Evolutionary conservation across 768 basidiomycete species (phyloP), one percentile per base, ranked within the genome.

Genomic region (Roridomyces roridus): DNA sequence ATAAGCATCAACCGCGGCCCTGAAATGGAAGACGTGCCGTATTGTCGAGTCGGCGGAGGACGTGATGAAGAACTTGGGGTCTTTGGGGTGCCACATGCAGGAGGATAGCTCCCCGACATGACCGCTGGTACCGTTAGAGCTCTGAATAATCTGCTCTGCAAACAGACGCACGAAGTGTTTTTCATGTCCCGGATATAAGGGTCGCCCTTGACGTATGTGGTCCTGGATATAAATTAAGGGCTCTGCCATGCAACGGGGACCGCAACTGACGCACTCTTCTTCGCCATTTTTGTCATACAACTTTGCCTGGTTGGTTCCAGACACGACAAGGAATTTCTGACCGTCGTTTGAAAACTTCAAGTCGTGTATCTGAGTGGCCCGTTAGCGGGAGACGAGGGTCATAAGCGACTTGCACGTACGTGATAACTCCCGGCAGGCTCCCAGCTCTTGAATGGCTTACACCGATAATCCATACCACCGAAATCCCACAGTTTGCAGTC

Each of bases 401-500:
- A 37, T 34, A n/a, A 20, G 62, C 55, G 25, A 46, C 52, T n/a
- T 54, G 42, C 57, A 70, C 73, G 53, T 62, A 96, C 94, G 74
- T 96, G 88, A 73, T 97, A 97, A 65, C 88, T 92, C 60, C 92
- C 94, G 56, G 91, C 88, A 59, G 95, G 92, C 70, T 99, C 97
- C 87, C 92, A 98, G 63, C 85, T 92, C 76, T 96, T 92, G 84
- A 99, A 98, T 15, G 97, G 96, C 73, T 93, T 93, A 73, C 89
- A 87, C 61, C 86, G 77, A 59, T 81, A 77, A 68, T 92, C 91
- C 97, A 99, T 99, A 15, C 97, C 97, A 65, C 96, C 96, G 73
- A 98, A 98, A 74, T 99, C 97, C 96, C 96, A 99, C 50, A 99
- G 73, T 76, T 98, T 98, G 73, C 91, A 88, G 73, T 99, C 97